Percentiles rank a stretch among this genome's conserved stretches.
Conservation (phyloP, 768 basidiomycete species). For the Epithele typhae region DNA sequence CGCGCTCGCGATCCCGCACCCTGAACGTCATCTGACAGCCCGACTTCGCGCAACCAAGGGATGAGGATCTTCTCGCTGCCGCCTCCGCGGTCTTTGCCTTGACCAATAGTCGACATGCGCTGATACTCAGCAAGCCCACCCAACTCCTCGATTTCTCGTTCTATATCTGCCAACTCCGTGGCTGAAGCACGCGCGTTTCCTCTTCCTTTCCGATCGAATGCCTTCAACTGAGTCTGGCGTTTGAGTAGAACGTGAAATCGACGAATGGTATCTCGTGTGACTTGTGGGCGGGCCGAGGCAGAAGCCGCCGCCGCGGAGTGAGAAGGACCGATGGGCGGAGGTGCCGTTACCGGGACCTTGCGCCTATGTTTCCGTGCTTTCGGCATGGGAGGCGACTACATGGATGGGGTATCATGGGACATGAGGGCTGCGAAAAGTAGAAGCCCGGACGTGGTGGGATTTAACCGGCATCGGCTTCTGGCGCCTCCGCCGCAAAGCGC, state of each 20-base stretch:
- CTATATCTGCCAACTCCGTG: slow-evolving; percentile 33
- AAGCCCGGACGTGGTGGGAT: too few species aligned
- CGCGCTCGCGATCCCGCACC: too few species aligned
- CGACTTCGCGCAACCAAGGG: slow-evolving; percentile 63
- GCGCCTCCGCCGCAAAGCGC: too few species aligned
- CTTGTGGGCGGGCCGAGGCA: slow-evolving; percentile 49
- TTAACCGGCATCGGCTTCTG: too few species aligned
- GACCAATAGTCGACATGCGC: slow-evolving; percentile 76
- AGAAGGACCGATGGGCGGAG: slow-evolving; percentile 9
- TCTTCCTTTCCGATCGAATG: slow-evolving; percentile 2
- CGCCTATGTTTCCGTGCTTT: slow-evolving; percentile 35
- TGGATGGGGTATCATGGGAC: neutral
- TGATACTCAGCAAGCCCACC: slow-evolving; percentile 84
- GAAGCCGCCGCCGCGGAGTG: slow-evolving; percentile 10
- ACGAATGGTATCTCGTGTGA: slow-evolving; percentile 72
- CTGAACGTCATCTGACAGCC: slow-evolving; percentile 13
- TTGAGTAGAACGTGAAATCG: slow-evolving; percentile 80
- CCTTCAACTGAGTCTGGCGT: slow-evolving; percentile 51
- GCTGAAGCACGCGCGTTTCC: neutral
- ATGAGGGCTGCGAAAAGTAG: too few species aligned
- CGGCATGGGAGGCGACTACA: slow-evolving; percentile 29
- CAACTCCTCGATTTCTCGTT: slow-evolving; percentile 57
- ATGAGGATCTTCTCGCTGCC: slow-evolving; percentile 83
- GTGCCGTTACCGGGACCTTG: slow-evolving; percentile 45
- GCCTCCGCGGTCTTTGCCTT: slow-evolving; percentile 77